Conservation (phyloP, 2,329 filamentous ascomycete species). For the Hypoxylon sp. region DNA sequence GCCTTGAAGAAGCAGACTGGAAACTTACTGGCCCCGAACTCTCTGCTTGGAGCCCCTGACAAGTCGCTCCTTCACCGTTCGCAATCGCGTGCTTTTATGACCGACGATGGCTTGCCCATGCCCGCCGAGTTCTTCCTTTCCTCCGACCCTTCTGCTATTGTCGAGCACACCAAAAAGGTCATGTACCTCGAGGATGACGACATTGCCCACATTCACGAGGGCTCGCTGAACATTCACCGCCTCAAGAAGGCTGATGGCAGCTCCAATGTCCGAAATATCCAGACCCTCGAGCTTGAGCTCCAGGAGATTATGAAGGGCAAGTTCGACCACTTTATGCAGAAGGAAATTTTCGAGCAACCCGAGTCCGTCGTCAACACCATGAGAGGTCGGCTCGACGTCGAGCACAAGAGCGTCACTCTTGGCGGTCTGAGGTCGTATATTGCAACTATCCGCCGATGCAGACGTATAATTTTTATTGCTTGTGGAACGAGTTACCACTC, state of each 20-base stretch:
- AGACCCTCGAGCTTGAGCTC: conserved; percentile 97
- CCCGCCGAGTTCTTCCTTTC: conserved; percentile 99
- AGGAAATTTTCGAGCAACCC: conserved; percentile 99
- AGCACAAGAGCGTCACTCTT: conserved; percentile 94
- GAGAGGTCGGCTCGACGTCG: conserved; percentile 95
- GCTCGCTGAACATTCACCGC: conserved; percentile 98
- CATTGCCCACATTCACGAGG: conserved; percentile 99
- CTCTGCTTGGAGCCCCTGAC: conserved; percentile 88
- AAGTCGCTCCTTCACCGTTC: conserved; percentile 98
- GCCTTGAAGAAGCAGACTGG: conserved; percentile 89
- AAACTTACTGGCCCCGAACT: conserved; percentile 73
- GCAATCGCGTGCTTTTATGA: conserved; percentile 98
- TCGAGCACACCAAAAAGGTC: conserved; percentile 99
- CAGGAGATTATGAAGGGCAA: conserved; percentile 99
- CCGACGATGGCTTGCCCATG: conserved; percentile 97
- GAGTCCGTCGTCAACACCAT: conserved; percentile 99
- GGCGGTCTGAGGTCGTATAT: conserved; percentile 98
- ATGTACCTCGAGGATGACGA: conserved; percentile 99
- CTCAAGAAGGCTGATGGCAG: conserved; percentile 96
- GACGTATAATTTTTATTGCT: conserved; percentile 98
- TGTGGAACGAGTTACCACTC: conserved; percentile 99
- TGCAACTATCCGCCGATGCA: conserved; percentile 93
- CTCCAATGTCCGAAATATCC: conserved; percentile 96
- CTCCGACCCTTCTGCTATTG: conserved; percentile 96
- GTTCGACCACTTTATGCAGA: conserved; percentile 99